Percentiles rank a stretch among this genome's conserved stretches.
Conservation (phyloP, 2,329 filamentous ascomycete species). For the Hypoxylon sp. region DNA sequence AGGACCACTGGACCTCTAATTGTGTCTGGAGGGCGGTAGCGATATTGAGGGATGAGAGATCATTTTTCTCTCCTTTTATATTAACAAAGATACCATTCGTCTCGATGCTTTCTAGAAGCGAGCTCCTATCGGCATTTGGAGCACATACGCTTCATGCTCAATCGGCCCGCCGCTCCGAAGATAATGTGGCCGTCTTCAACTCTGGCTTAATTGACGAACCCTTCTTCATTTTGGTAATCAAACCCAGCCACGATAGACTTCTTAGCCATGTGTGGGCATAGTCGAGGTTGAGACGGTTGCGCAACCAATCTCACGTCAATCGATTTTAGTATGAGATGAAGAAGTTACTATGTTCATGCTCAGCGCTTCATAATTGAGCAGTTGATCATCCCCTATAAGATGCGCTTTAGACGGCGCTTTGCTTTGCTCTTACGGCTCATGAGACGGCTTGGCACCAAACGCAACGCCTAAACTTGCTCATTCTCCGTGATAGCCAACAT, state of each 20-base stretch:
- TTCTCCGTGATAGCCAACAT: too few species aligned
- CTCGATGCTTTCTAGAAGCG: not conserved
- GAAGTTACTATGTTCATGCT: not conserved
- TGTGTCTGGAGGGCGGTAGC: conserved; percentile 7
- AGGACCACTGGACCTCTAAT: conserved; percentile 25
- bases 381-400: not conserved
- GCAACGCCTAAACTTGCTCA: not conserved
- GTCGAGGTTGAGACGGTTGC: not conserved
- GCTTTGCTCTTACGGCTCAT: not conserved
- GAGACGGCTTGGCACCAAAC: conserved; percentile 15
- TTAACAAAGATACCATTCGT: not conserved
- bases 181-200: not conserved
- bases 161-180: not conserved
- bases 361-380: not conserved
- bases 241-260: not conserved
- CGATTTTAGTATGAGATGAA: not conserved
- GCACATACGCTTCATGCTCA: not conserved
- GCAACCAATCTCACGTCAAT: not conserved
- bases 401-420: not conserved
- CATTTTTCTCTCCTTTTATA: not conserved
- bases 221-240: not conserved
- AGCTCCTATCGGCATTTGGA: not conserved
- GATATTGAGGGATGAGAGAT: not conserved
- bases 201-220: too few species aligned
- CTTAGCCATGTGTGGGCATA: not conserved